A percentile compares a stretch with the other conserved stretches of the same genome.
Conservation (phyloP, 805 yeast species). For the Spathaspora arborariae region DNA sequence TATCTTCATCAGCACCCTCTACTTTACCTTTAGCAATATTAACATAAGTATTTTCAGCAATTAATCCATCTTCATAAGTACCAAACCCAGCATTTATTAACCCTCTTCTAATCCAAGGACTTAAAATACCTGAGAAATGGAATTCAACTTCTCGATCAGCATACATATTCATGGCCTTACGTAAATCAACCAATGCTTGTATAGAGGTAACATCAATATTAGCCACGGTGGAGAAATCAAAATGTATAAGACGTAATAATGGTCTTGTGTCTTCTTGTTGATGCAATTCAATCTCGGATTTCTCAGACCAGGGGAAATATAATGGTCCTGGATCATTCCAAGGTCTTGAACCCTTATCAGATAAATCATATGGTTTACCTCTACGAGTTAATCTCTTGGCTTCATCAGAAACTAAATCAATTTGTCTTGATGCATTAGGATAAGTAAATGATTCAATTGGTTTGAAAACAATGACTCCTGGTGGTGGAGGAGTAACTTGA, state of each 20-base stretch:
- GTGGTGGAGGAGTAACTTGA: slow-evolving; percentile 73
- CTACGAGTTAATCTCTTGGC: slow-evolving; percentile 59
- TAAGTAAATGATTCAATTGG: slow-evolving; percentile 79
- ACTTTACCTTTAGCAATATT: slow-evolving; percentile 26
- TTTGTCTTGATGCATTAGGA: slow-evolving; percentile 73
- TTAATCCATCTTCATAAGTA: slow-evolving; percentile 39
- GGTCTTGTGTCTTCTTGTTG: slow-evolving; percentile 52
- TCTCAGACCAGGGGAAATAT: slow-evolving; percentile 27
- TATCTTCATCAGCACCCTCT: slow-evolving; percentile 5
- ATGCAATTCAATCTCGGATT: slow-evolving; percentile 10
- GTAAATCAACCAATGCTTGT: slow-evolving; percentile 72
- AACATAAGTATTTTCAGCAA: slow-evolving; percentile 37
- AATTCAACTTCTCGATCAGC: slow-evolving; percentile 83
- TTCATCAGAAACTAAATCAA: slow-evolving; percentile 65
- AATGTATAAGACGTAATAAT: slow-evolving; percentile 61
- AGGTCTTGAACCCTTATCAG: slow-evolving; percentile 60
- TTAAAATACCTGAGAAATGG: slow-evolving; percentile 81
- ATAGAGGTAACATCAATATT: slow-evolving; percentile 77
- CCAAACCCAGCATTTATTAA: slow-evolving; percentile 79
- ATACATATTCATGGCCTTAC: slow-evolving; percentile 65
- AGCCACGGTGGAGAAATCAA: slow-evolving; percentile 78
- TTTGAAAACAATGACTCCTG: slow-evolving; percentile 84
- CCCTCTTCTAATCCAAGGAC: slow-evolving; percentile 84
- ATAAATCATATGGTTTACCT: slow-evolving; percentile 43
- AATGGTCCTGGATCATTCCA: slow-evolving; percentile 88